Percentiles rank a stretch among this genome's conserved stretches.
Evolutionary conservation across 306 rosid genomes (phyloP).

Genomic region (Cucurbita maxima): DNA sequence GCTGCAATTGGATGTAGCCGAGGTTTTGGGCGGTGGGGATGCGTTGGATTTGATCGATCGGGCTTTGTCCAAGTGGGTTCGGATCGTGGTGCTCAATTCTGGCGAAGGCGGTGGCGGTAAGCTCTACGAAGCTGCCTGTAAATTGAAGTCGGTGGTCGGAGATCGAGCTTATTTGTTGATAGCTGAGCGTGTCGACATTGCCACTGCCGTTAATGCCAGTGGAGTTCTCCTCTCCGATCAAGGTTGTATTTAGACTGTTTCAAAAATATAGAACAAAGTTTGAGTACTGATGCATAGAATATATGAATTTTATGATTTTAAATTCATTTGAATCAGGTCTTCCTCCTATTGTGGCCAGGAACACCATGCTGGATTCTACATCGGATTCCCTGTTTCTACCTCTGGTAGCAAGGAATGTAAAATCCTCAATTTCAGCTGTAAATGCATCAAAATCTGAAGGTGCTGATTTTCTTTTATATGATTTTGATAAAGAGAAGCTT

Average conservation of each 20-base stretch:
- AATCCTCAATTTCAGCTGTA: constrained; percentile 42
- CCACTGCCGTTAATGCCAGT: constrained; percentile 60
- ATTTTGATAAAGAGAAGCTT: constrained; percentile 19
- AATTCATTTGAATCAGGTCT: constrained; percentile 37
- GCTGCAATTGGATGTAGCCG: constrained; percentile 40
- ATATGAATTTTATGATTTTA: background rate
- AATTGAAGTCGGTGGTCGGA: constrained; percentile 45
- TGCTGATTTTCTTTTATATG: constrained; percentile 79
- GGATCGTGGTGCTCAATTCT: constrained; percentile 45
- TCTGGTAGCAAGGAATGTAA: constrained; percentile 72
- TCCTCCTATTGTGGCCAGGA: constrained; percentile 87
- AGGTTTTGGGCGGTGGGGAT: constrained; percentile 26
- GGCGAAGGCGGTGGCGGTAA: constrained; percentile 38
- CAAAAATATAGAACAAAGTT: too few relatives aligned
- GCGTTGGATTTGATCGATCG: constrained; percentile 33
- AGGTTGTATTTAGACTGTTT: constrained; percentile 23
- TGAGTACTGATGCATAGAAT: background rate
- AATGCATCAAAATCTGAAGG: constrained; percentile 80
- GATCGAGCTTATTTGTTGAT: constrained; percentile 73
- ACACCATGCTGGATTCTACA: constrained; percentile 61
- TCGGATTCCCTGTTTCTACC: constrained; percentile 70
- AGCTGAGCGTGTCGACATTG: constrained; percentile 79
- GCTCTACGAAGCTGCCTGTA: constrained; percentile 74
- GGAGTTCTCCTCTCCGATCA: constrained; percentile 90
- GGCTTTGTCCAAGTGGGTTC: constrained; percentile 59